Evolutionary conservation across 2,329 filamentous ascomycete species (phyloP).

Genomic region (Cercospora brassicicola): DNA sequence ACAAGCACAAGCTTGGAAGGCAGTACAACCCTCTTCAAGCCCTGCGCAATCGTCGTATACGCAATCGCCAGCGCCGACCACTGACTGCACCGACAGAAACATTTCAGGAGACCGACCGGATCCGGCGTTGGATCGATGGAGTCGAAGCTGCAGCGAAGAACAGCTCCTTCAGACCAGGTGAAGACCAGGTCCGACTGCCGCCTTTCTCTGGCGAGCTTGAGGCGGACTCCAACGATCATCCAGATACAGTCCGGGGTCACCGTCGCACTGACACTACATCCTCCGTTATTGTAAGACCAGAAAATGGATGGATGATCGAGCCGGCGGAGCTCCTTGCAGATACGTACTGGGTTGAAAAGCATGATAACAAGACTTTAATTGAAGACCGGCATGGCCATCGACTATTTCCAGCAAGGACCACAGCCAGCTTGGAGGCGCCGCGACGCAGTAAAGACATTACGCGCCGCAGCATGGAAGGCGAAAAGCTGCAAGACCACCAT

Average conservation of each 20-base stretch:
- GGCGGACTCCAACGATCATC: slow-evolving; percentile 15
- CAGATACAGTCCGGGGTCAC: slow-evolving; percentile 29
- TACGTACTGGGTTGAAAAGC: slow-evolving; percentile 84
- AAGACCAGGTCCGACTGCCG: slow-evolving; percentile 35
- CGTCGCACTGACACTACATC: slow-evolving; percentile 44
- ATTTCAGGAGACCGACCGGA: slow-evolving; percentile 71
- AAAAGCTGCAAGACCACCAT: slow-evolving; percentile 13
- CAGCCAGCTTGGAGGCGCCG: slow-evolving; percentile 29
- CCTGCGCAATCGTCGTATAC: slow-evolving; percentile 83
- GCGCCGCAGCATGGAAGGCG: slow-evolving; percentile 6
- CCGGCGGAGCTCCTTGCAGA: slow-evolving; percentile 87
- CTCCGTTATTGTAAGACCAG: slow-evolving; percentile 67
- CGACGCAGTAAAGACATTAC: slow-evolving; percentile 27
- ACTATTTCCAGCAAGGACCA: slow-evolving; percentile 58
- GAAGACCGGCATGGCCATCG: slow-evolving; percentile 75
- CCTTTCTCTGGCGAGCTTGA: slow-evolving; percentile 33
- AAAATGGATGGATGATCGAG: slow-evolving; percentile 80
- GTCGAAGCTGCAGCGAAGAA: slow-evolving; percentile 54
- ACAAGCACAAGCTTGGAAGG: slow-evolving; percentile 58
- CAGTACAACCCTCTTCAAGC: slow-evolving; percentile 90
- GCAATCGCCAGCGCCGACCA: slow-evolving; percentile 71
- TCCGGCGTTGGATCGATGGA: slow-evolving; percentile 74
- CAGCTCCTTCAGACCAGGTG: slow-evolving; percentile 42
- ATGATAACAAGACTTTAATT: slow-evolving; percentile 74
- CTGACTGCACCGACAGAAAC: slow-evolving; percentile 74